Conservation (phyloP, 2,329 filamentous ascomycete genomes). For the Neofusicoccum parvum region DNA sequence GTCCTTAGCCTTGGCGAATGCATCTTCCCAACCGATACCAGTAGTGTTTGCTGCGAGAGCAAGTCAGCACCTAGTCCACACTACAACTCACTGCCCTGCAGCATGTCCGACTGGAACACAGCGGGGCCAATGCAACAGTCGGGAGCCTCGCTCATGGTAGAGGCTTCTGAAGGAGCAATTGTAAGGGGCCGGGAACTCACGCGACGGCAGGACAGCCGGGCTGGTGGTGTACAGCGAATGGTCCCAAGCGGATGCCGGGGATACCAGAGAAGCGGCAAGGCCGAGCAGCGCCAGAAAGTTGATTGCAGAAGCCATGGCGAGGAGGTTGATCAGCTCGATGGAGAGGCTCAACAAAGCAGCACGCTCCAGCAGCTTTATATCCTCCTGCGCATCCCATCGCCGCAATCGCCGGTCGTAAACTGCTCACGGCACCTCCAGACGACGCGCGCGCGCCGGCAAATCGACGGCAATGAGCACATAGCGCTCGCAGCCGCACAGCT, state of each 20-base stretch:
- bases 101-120: not conserved
- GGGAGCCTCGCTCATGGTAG: not conserved
- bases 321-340: constrained; percentile 10
- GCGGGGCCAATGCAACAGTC: no score
- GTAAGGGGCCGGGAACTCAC: not conserved
- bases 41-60: constrained; percentile 18
- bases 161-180: no score
- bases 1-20: constrained; percentile 37
- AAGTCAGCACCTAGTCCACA: not conserved
- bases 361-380: constrained; percentile 6
- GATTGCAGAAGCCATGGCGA: constrained; percentile 14
- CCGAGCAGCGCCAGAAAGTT: constrained; percentile 19
- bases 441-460: not conserved
- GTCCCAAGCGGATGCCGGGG: constrained; percentile 16
- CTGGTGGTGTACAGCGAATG: constrained; percentile 17
- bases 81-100: not conserved
- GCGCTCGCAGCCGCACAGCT: not conserved
- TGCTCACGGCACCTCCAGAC: not conserved
- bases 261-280: constrained; percentile 7
- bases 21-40: constrained; percentile 36
- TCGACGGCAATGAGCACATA: not conserved
- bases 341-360: not conserved
- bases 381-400: not conserved
- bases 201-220: constrained; percentile 12
- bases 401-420: not conserved